These are phyloP conservation scores for Starmera pachycereana DNA, from an alignment of 805 yeast species.

Conservation along the genomic window DNA sequence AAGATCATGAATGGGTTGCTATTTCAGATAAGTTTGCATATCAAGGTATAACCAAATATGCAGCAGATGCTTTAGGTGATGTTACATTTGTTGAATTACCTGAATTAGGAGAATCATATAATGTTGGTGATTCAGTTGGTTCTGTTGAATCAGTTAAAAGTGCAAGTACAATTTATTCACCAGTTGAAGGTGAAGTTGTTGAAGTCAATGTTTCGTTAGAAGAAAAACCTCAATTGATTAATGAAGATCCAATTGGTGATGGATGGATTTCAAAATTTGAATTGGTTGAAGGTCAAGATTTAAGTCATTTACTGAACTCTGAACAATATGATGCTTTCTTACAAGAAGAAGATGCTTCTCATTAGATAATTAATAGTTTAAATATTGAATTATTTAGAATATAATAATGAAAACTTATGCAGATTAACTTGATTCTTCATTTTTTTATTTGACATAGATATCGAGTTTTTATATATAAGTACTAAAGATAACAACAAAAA, in stretches of 20 bases:
- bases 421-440: too few relatives aligned
- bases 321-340: conserved; percentile 48
- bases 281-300: conserved; percentile 34
- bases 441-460: too few relatives aligned
- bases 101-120: conserved; percentile 50
- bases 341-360: conserved; percentile 37
- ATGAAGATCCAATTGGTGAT: conserved; percentile 83
- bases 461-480: too few relatives aligned
- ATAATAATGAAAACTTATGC: too few relatives aligned
- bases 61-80: conserved; percentile 94
- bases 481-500: too few relatives aligned
- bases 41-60: conserved; percentile 87
- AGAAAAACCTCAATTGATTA: conserved; percentile 67
- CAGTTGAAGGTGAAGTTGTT: conserved; percentile 66
- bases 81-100: conserved; percentile 92
- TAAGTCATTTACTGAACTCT: conserved; percentile 37
- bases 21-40: conserved; percentile 44
- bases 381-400: too few relatives aligned
- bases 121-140: conserved; percentile 75
- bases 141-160: conserved; percentile 92
- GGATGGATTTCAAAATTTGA: conserved; percentile 88
- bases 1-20: conserved; percentile 78
- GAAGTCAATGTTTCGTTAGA: conserved; percentile 63
- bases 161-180: conserved; percentile 87
- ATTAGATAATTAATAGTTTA: conserved; percentile 9